A percentile compares a stretch with the other conserved stretches of the same genome.
Conservation (phyloP, 1,284 basidiomycete genomes). For the Amylostereum areolatum region DNA sequence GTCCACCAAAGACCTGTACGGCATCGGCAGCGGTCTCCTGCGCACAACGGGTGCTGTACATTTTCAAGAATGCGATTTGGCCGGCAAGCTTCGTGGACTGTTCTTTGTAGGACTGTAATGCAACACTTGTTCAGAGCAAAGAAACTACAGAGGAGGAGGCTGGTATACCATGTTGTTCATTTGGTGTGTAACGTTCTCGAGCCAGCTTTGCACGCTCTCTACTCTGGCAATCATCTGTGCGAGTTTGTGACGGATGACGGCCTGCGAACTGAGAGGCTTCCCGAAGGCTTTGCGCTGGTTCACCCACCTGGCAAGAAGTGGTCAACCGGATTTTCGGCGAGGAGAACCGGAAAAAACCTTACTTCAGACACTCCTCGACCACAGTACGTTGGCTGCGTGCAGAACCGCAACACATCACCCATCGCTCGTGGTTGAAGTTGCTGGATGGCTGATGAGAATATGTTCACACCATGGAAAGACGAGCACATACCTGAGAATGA, state of each 20-base stretch:
- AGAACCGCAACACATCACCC: slow-evolving; percentile 67
- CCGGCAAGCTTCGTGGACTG: slow-evolving; percentile 34
- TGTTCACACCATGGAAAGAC: too few species aligned
- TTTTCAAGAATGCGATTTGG: slow-evolving; percentile 72
- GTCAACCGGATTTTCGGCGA: neutral
- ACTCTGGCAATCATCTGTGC: slow-evolving; percentile 82
- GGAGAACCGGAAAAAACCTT: slow-evolving; percentile 30
- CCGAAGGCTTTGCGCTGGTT: slow-evolving; percentile 82
- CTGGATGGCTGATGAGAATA: too few species aligned
- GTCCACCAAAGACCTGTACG: slow-evolving; percentile 77
- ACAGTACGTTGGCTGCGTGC: slow-evolving; percentile 49
- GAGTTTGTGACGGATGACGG: slow-evolving; percentile 81
- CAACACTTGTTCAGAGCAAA: neutral
- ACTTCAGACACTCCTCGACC: slow-evolving; percentile 61
- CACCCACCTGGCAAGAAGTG: slow-evolving; percentile 41
- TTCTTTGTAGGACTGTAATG: neutral
- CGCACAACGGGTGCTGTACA: slow-evolving; percentile 57
- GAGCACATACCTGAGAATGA: slow-evolving; percentile 48
- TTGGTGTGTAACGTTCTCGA: slow-evolving; percentile 87
- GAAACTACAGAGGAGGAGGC: neutral
- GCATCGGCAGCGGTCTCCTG: slow-evolving; percentile 76
- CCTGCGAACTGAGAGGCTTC: slow-evolving; percentile 76
- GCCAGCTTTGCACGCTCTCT: slow-evolving; percentile 80
- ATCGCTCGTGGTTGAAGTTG: slow-evolving; percentile 71
- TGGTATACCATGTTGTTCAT: slow-evolving; percentile 78